A percentile compares a stretch with the other conserved stretches of the same genome.
These are phyloP conservation scores for Melaleuca alternifolia DNA, from an alignment of 345 rosid species.

Conservation along the genomic window DNA sequence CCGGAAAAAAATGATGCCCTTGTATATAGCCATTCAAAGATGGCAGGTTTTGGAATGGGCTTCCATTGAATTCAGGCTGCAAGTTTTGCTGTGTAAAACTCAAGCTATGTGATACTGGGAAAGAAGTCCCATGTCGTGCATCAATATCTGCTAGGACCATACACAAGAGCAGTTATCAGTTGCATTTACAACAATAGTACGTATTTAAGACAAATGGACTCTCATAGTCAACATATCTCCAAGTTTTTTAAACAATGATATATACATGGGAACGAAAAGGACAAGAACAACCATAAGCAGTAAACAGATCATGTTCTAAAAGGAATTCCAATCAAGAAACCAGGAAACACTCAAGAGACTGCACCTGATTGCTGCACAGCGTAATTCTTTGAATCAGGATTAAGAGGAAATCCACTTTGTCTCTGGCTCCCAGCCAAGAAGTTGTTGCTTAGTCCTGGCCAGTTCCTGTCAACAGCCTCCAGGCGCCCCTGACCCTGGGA, in stretches of 20 bases:
- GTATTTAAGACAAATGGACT: not conserved
- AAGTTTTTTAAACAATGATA: not conserved
- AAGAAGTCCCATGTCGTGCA: constrained; percentile 10
- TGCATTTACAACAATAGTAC: not conserved
- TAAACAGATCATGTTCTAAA: not conserved
- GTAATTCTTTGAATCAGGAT: constrained; percentile 13
- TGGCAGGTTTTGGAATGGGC: constrained; percentile 7
- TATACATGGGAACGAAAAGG: not conserved
- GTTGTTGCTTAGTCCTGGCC: constrained; percentile 20
- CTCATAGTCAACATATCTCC: not conserved
- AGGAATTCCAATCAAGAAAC: not conserved
- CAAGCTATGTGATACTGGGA: constrained; percentile 1
- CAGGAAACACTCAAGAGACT: not conserved
- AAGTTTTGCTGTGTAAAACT: constrained; percentile 8
- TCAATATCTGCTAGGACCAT: constrained; percentile 12
- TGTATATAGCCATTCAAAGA: constrained; percentile 9
- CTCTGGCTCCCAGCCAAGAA: constrained; percentile 20
- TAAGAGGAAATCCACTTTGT: constrained; percentile 15
- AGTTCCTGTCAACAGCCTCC: constrained; percentile 13
- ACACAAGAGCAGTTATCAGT: not conserved
- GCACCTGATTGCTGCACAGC: constrained; percentile 23
- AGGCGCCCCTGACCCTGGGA: constrained; percentile 18
- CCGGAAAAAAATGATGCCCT: constrained; percentile 8
- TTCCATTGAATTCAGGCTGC: constrained; percentile 12
- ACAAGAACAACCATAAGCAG: not conserved